Evolutionary conservation across 805 yeast species (phyloP).

Genomic region (Candida yuanshanica): DNA sequence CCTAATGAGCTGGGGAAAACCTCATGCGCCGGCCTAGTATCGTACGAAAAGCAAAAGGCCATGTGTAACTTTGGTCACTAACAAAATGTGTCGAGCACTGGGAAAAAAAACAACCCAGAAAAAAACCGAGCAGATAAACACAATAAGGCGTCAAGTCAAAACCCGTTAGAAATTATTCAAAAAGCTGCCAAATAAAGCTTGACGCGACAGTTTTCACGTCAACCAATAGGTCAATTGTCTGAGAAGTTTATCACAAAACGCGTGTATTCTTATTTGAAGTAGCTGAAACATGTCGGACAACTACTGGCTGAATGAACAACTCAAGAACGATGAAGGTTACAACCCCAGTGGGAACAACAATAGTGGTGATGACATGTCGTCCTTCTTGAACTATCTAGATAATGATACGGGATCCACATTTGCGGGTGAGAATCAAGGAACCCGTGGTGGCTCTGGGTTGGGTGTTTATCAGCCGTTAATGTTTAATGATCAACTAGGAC

Average conservation of each 20-base stretch:
- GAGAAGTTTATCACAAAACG: neutral
- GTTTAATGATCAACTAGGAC: conserved; percentile 5
- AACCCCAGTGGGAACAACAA: conserved; percentile 14
- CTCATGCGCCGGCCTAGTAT: too few species aligned
- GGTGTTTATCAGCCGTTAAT: conserved; percentile 1
- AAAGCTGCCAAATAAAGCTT: neutral
- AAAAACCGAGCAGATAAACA: neutral
- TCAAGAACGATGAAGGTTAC: conserved; percentile 20
- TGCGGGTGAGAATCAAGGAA: neutral
- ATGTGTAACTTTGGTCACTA: neutral
- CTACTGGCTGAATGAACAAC: conserved; percentile 24
- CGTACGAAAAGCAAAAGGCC: too few species aligned
- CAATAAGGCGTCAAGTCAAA: neutral
- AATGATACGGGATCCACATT: conserved; percentile 18
- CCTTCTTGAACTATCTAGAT: conserved; percentile 46
- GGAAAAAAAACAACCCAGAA: neutral
- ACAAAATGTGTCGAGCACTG: neutral
- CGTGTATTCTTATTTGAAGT: neutral
- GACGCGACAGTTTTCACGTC: too few species aligned
- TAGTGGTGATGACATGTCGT: conserved; percentile 31
- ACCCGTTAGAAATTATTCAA: neutral
- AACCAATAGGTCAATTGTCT: neutral
- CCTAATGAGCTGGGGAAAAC: neutral
- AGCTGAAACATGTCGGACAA: conserved; percentile 19
- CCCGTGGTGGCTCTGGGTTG: neutral